Conservation (phyloP, 306 rosid species). For the Citrullus amarus region DNA sequence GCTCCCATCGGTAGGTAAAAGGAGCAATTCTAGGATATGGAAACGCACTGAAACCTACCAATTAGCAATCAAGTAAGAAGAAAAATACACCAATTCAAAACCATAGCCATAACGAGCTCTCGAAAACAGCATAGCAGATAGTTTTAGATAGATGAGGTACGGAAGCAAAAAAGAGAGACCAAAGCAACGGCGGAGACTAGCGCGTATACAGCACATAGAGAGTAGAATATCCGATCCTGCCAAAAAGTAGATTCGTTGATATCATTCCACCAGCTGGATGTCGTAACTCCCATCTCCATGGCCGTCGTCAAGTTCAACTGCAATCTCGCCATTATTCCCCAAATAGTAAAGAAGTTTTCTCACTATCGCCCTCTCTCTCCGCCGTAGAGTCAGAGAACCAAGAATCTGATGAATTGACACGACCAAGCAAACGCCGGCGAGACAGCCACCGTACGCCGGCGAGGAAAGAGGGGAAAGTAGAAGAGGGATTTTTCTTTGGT, state of each 20-base stretch:
- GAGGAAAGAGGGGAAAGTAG: background rate
- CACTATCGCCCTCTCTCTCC: background rate
- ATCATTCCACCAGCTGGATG: conserved; percentile 48
- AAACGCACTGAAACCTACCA: background rate
- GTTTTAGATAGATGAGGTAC: background rate
- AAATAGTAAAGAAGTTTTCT: background rate
- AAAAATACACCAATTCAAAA: background rate
- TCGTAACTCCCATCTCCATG: conserved; percentile 19
- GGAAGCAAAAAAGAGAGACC: conserved; percentile 23
- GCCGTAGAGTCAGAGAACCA: background rate
- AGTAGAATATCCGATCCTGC: conserved; percentile 54
- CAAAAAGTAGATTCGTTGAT: conserved; percentile 36
- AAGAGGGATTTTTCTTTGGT: background rate
- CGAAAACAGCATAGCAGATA: background rate
- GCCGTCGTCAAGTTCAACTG: conserved; percentile 28
- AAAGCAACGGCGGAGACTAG: conserved; percentile 72
- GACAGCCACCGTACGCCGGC: background rate
- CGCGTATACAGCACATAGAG: conserved; percentile 65
- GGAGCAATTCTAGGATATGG: background rate
- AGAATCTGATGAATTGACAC: background rate
- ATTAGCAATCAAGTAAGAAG: background rate
- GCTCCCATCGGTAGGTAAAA: background rate
- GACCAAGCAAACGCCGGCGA: background rate
- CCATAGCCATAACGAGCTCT: conserved; percentile 2
- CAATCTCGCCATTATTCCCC: conserved; percentile 30